These are phyloP conservation scores for Thermomyces lanuginosus DNA, from an alignment of 2,329 filamentous ascomycete genomes.

Conservation along the genomic window DNA sequence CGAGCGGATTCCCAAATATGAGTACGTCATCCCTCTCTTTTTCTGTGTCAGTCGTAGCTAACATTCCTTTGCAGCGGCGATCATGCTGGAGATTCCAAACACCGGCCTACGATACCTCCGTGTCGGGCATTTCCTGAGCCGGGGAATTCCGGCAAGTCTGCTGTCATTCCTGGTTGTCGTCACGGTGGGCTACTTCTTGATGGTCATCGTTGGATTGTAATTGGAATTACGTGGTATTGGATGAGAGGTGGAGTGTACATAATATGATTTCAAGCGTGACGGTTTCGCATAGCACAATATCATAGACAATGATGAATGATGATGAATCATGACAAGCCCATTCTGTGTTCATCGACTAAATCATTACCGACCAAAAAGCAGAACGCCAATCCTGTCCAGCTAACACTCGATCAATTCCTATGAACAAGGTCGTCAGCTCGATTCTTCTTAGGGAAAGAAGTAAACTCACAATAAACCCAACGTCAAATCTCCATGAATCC, in stretches of 20 bases:
- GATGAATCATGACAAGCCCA: background rate
- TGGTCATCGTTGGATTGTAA: conserved; percentile 57
- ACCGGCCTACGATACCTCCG: conserved; percentile 82
- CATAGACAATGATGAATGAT: conserved; percentile 4
- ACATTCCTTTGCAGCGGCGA: conserved; percentile 51
- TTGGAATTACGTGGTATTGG: conserved; percentile 1
- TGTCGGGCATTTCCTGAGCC: conserved; percentile 85
- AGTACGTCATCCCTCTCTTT: conserved; percentile 47
- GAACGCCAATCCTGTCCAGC: conserved; percentile 2
- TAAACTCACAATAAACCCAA: conserved; percentile 32
- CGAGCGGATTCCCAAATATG: conserved; percentile 97
- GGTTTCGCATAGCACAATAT: too few species aligned
- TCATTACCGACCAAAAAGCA: conserved; percentile 4
- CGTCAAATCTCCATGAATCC: conserved; percentile 45
- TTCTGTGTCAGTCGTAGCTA: conserved; percentile 4
- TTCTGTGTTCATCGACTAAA: too few species aligned
- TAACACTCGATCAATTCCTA: conserved; percentile 4
- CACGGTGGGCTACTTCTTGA: conserved; percentile 77
- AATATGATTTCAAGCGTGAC: too few species aligned
- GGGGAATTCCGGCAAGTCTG: conserved; percentile 77
- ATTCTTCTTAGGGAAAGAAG: conserved; percentile 6
- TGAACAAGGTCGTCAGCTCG: conserved; percentile 8
- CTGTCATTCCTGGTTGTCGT: conserved; percentile 69
- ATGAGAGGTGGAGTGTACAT: conserved; percentile 3
- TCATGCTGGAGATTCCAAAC: conserved; percentile 94